Evolutionary conservation across 306 rosid species (phyloP), one percentile per base, ranked within the genome.

Genomic region (Hippophae gyantsensis): DNA sequence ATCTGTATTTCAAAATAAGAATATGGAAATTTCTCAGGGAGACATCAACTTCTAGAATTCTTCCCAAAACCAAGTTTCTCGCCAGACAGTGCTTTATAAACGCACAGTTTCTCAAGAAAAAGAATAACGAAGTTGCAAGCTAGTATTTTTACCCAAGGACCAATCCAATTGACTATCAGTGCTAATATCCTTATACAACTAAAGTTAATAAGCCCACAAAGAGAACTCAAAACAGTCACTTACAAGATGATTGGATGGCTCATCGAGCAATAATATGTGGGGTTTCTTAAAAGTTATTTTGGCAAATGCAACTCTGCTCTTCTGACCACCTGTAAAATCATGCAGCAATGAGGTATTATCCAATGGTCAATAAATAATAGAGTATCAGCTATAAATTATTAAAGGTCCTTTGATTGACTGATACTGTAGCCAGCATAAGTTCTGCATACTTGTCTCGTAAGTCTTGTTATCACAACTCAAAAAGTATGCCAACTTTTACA

Each of bases 191-290:
- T 12, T 6, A 7, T 43, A 13, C 26, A 57, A 41, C 12, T 45
- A 47, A 6, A 25, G 13, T 56, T 23, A 7, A 48, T 13, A 56
- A 56, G 26, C 12, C 55, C 25, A 43, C 40, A 76, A 73, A 60
- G 50, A 64, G n/a, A 43, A 46, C 47, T 44, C 57, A 12, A 32
- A 18, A 12, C 3, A 9, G 13, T 42, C 62, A 61, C 82, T 52
- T 77, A 82, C 97, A 90, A 93, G 78, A 81, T 93, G 99, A 82
- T 93, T 93, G 78, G 99, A 93, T 47, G 99, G 99, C 76, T 93
- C 99, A 70, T 93, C 99, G 60, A 93, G 99, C 73, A 93, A 77
- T 68, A 93, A 76, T 63, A 93, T 88, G 81, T 93, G 99, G 14
- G 99, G 99, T 74, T 93, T 93, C 94, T 75, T 93, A 76, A 88